Percentiles rank a stretch among this genome's conserved stretches.
These are phyloP conservation scores for Cryptosporidium muris DNA, from an alignment of 169 alveolate species.

Conservation along the genomic window DNA sequence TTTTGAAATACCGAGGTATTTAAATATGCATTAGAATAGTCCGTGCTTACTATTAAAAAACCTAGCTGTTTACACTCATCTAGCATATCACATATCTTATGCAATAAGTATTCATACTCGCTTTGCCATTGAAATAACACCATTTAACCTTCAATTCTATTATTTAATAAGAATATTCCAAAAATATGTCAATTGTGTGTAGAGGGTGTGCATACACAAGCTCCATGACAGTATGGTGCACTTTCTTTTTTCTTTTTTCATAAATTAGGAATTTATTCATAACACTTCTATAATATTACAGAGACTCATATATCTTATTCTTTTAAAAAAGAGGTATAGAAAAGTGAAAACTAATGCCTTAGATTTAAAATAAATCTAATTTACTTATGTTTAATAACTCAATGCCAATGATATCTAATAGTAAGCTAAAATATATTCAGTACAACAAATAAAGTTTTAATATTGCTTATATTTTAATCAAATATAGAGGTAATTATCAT, in stretches of 20 bases:
- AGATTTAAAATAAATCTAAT: too few relatives aligned
- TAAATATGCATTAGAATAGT: conserved; percentile 17
- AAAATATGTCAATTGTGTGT: background rate
- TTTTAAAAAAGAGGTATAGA: too few relatives aligned
- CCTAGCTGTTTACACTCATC: conserved; percentile 68
- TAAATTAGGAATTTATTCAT: background rate
- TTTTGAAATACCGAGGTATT: conserved; percentile 47
- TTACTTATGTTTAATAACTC: too few relatives aligned
- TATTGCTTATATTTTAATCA: too few relatives aligned
- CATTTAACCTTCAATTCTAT: conserved; percentile 4
- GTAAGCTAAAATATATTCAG: too few relatives aligned
- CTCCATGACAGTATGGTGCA: background rate
- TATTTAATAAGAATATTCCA: background rate
- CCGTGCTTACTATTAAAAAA: conserved; percentile 46
- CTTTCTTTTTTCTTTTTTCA: background rate
- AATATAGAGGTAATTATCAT: too few relatives aligned
- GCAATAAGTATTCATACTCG: conserved; percentile 63
- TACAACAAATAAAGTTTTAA: too few relatives aligned
- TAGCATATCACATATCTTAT: conserved; percentile 58
- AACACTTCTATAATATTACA: background rate
- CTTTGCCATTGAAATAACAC: conserved; percentile 70
- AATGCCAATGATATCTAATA: too few relatives aligned
- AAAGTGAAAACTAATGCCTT: too few relatives aligned
- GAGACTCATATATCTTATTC: too few relatives aligned
- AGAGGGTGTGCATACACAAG: conserved; percentile 17